These are phyloP conservation scores for Tremellales sp. DNA, from an alignment of 1,284 basidiomycete species.

Conservation along the genomic window DNA sequence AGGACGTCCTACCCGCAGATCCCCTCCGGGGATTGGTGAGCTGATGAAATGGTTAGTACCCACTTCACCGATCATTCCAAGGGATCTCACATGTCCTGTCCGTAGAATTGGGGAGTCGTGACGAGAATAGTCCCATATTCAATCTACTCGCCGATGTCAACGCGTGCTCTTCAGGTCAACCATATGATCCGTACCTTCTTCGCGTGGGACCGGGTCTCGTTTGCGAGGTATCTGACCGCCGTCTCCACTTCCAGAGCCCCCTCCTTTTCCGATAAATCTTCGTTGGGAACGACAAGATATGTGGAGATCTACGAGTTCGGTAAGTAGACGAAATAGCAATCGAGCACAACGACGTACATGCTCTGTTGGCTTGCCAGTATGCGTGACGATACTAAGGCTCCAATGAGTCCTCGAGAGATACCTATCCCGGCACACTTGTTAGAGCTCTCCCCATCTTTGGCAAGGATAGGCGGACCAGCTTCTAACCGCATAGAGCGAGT, in stretches of 20 bases:
- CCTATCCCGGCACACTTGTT: conserved; percentile 19
- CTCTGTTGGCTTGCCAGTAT: conserved; percentile 43
- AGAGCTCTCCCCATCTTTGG: neutral
- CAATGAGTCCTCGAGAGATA: conserved; percentile 41
- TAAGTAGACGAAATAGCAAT: neutral
- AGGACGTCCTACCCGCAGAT: conserved; percentile 39
- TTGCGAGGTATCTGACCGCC: conserved; percentile 26
- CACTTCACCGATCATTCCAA: neutral
- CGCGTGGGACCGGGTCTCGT: conserved; percentile 27
- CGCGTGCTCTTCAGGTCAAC: neutral
- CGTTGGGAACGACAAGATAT: conserved; percentile 33
- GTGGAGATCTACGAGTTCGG: conserved; percentile 30
- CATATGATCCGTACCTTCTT: conserved; percentile 17
- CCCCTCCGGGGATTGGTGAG: conserved; percentile 36
- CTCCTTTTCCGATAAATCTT: conserved; percentile 22
- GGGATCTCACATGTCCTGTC: conserved; percentile 40
- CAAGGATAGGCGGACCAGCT: conserved; percentile 31
- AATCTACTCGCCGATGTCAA: conserved; percentile 19
- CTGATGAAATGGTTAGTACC: conserved; percentile 11
- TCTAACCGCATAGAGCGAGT: conserved; percentile 39
- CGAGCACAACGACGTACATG: conserved; percentile 18
- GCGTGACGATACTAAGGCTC: conserved; percentile 40
- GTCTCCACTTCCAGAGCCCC: conserved; percentile 26
- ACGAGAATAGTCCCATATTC: conserved; percentile 39
- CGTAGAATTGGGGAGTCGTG: conserved; percentile 33